Conservation (phyloP, 2,329 filamentous ascomycete genomes). For the Paracoccidioides brasiliensis region DNA sequence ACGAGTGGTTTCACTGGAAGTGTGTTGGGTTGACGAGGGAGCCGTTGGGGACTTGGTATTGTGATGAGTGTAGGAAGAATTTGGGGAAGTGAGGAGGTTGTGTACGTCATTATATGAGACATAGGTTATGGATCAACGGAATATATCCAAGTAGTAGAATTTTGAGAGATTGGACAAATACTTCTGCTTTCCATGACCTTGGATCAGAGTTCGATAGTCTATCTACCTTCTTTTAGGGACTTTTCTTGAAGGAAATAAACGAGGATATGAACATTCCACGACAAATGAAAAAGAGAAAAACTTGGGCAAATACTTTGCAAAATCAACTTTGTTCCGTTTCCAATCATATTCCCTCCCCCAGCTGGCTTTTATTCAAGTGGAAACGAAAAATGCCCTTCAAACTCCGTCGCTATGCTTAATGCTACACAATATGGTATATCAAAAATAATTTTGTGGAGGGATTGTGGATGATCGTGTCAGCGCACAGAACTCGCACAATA, state of each 20-base stretch:
- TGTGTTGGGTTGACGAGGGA: conserved; percentile 50
- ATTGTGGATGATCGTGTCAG: background rate
- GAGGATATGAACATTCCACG: no score
- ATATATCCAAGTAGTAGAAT: no score
- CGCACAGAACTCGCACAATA: background rate
- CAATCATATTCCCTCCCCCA: no score
- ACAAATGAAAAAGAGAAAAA: no score
- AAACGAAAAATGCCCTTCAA: background rate
- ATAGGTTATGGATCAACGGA: background rate
- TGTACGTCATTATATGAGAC: background rate
- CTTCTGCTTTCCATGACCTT: no score
- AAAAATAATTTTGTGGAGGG: background rate
- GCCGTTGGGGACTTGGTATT: conserved; percentile 46
- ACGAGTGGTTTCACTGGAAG: conserved; percentile 56
- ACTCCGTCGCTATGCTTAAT: conserved; percentile 12
- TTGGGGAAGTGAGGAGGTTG: conserved; percentile 20
- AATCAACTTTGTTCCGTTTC: no score
- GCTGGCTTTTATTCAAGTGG: background rate
- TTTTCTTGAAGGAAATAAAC: background rate
- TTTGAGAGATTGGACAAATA: no score
- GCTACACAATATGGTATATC: conserved; percentile 3
- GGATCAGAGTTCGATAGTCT: no score
- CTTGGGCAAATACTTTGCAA: no score
- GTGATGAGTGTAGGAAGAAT: conserved; percentile 37
- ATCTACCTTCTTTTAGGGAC: background rate